Percentiles rank a stretch among this genome's conserved stretches.
Evolutionary conservation across 208 protist genomes (phyloP).

Genomic region (Wallacemonas sp.): DNA sequence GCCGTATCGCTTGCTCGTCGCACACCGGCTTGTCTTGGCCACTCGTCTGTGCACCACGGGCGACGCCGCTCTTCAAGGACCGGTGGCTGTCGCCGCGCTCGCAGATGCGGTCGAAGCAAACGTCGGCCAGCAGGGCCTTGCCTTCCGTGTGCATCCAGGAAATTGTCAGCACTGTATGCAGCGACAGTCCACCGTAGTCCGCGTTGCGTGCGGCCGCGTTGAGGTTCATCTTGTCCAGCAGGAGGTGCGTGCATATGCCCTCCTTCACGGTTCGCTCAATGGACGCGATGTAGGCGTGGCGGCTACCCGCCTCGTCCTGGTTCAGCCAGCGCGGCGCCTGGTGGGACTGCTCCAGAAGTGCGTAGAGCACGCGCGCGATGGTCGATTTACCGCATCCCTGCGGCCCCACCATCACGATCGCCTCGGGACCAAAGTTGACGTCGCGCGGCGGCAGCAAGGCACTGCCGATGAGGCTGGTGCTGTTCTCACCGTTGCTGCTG

Average conservation of each 20-base stretch:
- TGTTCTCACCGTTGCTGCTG: too few relatives aligned
- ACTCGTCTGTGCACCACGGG: not conserved
- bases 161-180: constrained; percentile 39
- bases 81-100: constrained; percentile 60
- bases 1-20: constrained; percentile 2
- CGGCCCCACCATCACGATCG: constrained; percentile 71
- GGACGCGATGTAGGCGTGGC: constrained; percentile 48
- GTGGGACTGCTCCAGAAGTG: constrained; percentile 53
- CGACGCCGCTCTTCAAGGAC: constrained; percentile 34
- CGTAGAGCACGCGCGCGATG: constrained; percentile 58
- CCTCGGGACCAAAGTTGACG: constrained; percentile 20
- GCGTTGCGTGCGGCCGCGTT: constrained; percentile 38
- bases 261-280: constrained; percentile 37
- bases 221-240: constrained; percentile 89
- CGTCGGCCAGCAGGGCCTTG: constrained; percentile 35
- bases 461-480: not conserved
- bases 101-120: constrained; percentile 64
- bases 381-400: constrained; percentile 89
- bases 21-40: not conserved
- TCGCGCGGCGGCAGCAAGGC: not conserved
- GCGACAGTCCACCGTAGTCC: constrained; percentile 44
- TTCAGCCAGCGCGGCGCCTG: constrained; percentile 75
- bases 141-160: constrained; percentile 55
- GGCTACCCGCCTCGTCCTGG: constrained; percentile 75
- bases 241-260: constrained; percentile 61